phyloP scores from a whole-genome alignment of 2,329 filamentous ascomycete genomes.

The Xylaria digitata region DNA sequence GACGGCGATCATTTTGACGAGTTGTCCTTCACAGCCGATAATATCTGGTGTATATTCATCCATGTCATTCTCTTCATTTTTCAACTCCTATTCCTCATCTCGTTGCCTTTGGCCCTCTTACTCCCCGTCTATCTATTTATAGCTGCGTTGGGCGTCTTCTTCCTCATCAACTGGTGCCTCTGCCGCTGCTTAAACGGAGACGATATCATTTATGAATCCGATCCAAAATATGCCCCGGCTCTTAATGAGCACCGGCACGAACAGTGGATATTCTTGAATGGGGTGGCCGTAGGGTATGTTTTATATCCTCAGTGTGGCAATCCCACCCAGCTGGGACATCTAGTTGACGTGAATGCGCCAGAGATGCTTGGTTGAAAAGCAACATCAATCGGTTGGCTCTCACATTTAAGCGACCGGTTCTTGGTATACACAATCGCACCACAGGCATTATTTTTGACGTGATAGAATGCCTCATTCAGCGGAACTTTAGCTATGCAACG shows the following conservation, averaged over 20 bases:
- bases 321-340: slow-evolving; percentile 13
- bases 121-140: slow-evolving; percentile 62
- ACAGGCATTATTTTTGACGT: slow-evolving; percentile 80
- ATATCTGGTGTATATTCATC: slow-evolving; percentile 66
- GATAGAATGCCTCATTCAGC: slow-evolving; percentile 80
- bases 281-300: slow-evolving; percentile 71
- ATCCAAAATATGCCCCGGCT: slow-evolving; percentile 62
- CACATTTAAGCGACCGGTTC: slow-evolving; percentile 77
- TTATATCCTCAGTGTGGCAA: background rate
- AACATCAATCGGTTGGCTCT: slow-evolving; percentile 77
- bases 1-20: slow-evolving; percentile 70
- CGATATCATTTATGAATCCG: slow-evolving; percentile 61
- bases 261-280: slow-evolving; percentile 85
- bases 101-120: slow-evolving; percentile 63
- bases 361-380: slow-evolving; percentile 73
- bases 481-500: slow-evolving; percentile 79
- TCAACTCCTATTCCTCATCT: slow-evolving; percentile 71
- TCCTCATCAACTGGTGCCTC: slow-evolving; percentile 62
- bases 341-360: slow-evolving; percentile 44
- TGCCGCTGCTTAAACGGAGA: slow-evolving; percentile 66
- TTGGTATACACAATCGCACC: slow-evolving; percentile 81
- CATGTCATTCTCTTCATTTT: slow-evolving; percentile 69
- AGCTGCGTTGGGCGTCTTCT: slow-evolving; percentile 56
- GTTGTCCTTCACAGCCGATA: slow-evolving; percentile 67
- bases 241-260: slow-evolving; percentile 68